Evolutionary conservation across 768 basidiomycete species (phyloP).

Genomic region (Boletus coccyginus): DNA sequence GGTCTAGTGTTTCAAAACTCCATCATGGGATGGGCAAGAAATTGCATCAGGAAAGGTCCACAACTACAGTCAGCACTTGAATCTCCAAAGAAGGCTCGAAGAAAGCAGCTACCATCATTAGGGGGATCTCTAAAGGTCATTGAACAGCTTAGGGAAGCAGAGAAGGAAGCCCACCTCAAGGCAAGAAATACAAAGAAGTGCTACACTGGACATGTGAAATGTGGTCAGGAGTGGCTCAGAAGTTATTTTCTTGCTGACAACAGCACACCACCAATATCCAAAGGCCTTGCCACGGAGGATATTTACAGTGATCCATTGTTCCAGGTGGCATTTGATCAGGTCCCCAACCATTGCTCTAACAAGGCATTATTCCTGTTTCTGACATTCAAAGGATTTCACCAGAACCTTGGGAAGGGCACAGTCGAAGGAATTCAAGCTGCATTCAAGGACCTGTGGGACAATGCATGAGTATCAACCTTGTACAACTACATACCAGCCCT

Average conservation of each 20-base stretch:
- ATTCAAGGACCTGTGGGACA: not conserved
- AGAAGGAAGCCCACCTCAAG: slow-evolving; percentile 1
- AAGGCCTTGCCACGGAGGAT: not conserved
- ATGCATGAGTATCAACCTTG: too few species aligned
- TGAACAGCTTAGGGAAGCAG: not conserved
- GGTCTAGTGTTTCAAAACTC: too few species aligned
- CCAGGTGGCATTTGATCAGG: not conserved
- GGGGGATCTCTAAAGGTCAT: not conserved
- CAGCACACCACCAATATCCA: not conserved
- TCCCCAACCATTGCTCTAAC: not conserved
- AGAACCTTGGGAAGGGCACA: not conserved
- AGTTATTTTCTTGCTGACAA: not conserved
- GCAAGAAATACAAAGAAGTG: not conserved
- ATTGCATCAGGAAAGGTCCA: too few species aligned
- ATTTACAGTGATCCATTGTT: not conserved
- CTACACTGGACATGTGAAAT: not conserved
- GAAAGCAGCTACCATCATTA: too few species aligned
- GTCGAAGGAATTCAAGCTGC: not conserved
- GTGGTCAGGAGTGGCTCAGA: not conserved
- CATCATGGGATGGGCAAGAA: too few species aligned
- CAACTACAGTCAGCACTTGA: too few species aligned
- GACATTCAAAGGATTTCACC: not conserved
- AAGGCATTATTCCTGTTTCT: not conserved
- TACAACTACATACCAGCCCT: too few species aligned
- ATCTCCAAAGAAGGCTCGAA: too few species aligned